These are phyloP conservation scores for Babesia gibsoni DNA, from an alignment of 169 alveolate genomes.

Conservation along the genomic window DNA sequence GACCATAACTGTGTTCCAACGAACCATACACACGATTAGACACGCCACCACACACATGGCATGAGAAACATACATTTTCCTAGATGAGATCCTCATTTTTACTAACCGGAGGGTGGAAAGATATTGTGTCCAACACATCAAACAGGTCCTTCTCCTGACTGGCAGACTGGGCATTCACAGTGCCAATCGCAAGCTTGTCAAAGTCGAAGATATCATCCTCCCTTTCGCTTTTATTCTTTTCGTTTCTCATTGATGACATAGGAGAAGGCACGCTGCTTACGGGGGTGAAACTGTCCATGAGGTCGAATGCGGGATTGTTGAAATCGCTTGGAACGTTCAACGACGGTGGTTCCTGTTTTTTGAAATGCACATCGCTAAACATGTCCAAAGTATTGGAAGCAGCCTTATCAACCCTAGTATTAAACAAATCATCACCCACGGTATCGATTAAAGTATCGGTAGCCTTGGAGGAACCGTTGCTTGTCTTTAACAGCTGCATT, in stretches of 20 bases:
- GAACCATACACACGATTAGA: not conserved
- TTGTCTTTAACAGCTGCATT: conserved; percentile 14
- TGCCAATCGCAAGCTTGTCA: conserved; percentile 1
- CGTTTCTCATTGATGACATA: not conserved
- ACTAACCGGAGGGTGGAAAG: conserved; percentile 33
- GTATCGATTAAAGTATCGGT: not conserved
- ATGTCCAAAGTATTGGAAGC: conserved; percentile 1
- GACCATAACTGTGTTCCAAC: not conserved
- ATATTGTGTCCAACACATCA: conserved; percentile 13
- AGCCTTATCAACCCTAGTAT: not conserved
- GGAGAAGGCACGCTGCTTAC: conserved; percentile 28
- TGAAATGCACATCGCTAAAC: not conserved
- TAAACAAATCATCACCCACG: not conserved
- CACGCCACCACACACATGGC: conserved; percentile 2
- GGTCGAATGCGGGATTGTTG: conserved; percentile 24
- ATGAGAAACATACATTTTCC: not conserved
- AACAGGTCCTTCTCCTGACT: conserved; percentile 9
- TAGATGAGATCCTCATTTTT: not conserved
- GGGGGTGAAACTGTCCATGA: conserved; percentile 40
- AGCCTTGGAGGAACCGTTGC: not conserved
- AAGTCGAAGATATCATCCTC: conserved; percentile 26
- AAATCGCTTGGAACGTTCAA: conserved; percentile 20
- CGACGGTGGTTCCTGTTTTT: not conserved
- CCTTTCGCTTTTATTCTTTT: not conserved
- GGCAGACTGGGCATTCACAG: not conserved